A percentile compares a stretch with the other conserved stretches of the same genome.
Conservation (phyloP, 2,329 filamentous ascomycete species). For the Trichoderma sp. region DNA sequence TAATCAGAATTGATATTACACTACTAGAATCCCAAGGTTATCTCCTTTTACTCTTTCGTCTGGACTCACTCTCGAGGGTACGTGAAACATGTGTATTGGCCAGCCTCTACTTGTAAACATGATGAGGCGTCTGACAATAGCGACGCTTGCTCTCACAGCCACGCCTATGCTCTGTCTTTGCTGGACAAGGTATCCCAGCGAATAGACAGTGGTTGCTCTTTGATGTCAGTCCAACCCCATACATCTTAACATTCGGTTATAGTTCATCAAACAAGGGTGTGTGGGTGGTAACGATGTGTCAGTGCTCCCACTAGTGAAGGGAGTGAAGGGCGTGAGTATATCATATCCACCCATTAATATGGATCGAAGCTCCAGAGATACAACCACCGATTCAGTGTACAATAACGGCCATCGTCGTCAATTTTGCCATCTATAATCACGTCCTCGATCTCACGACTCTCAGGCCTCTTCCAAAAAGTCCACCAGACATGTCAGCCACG, state of each 20-base stretch:
- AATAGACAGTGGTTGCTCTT: background rate
- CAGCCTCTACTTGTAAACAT: background rate
- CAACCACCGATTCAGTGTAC: background rate
- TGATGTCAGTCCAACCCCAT: background rate
- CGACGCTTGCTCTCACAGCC: background rate
- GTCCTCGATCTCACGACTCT: background rate
- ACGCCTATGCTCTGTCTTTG: background rate
- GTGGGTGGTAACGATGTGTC: background rate
- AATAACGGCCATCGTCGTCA: background rate
- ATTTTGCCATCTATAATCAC: background rate
- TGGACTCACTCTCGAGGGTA: background rate
- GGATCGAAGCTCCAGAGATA: background rate
- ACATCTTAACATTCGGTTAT: background rate
- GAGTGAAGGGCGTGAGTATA: background rate
- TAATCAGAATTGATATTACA: background rate
- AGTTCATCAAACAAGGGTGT: background rate
- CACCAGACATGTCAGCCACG: background rate
- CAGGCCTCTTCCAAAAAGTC: background rate
- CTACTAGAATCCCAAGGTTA: background rate
- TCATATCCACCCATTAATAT: background rate
- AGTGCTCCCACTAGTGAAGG: background rate
- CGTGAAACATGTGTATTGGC: background rate
- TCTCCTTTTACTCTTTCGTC: background rate
- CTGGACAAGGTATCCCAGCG: background rate
- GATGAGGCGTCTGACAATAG: background rate